Evolutionary conservation across 2,329 filamentous ascomycete species (phyloP), one percentile per base, ranked within the genome.

Genomic region (Diaporthe australafricana): DNA sequence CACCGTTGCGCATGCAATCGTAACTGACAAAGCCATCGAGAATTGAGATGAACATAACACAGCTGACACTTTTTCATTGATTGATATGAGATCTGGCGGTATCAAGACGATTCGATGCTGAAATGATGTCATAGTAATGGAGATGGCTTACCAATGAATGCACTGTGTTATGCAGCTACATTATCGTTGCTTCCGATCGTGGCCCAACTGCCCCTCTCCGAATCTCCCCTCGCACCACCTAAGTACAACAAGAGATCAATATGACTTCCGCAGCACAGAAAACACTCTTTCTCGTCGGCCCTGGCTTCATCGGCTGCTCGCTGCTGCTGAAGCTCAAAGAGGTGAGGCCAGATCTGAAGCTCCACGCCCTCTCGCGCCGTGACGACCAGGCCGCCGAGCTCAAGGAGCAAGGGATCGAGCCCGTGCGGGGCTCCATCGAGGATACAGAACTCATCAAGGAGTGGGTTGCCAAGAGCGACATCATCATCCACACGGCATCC

Each of bases 381-480:
- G 72, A 73, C 38, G 70, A 73, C 42, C 72, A 73, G 30, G 70
- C 72, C 5, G 65, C 56, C 16, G 66, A 70, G 57, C 72, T 73
- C 42, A 66, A 66, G 52, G 30, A 42, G 42, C 57, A 38, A 14
- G 72, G 72, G 9, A 72, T 73, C 17, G 70, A 66, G 52, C 72
- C 72, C 5, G 42, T 73, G 27, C 70, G 66, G 40, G 72, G 72
- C 22, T 66, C 70, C 17, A 11, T 73, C 6, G 63, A 67, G 3
- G 70, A 73, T 30, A 30, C 52, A 30, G 20, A 27, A 32, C 47
- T 66, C 30, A 72, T 73, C 38, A 73, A 70, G 47, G 70, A 73
- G 22, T 73, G 72, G 72, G 47, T 40, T 0, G 52, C 70, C 65
- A 72, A 73, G 70, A 65, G 65, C 50, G 72, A 73, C 60, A 70